These are phyloP conservation scores for Penicillium sumatraense DNA, from an alignment of 2,329 filamentous ascomycete species.

Conservation along the genomic window DNA sequence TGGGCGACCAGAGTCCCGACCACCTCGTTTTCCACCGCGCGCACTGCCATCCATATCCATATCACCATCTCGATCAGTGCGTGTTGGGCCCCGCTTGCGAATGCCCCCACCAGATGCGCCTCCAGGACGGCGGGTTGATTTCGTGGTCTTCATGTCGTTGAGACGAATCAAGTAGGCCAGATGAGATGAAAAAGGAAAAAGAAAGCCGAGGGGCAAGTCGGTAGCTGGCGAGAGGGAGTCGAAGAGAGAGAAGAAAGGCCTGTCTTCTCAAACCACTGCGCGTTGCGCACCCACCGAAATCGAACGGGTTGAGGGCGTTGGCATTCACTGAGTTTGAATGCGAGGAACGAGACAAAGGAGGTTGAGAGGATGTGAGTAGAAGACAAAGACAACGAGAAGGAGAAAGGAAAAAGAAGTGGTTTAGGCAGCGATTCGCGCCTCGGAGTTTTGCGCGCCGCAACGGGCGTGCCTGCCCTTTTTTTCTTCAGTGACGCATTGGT, in stretches of 20 bases:
- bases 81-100: slow-evolving; percentile 52
- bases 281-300: slow-evolving; percentile 33
- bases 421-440: slow-evolving; percentile 19
- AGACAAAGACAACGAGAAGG: slow-evolving; percentile 1
- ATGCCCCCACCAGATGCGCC: slow-evolving; percentile 54
- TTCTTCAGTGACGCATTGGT: slow-evolving; percentile 9
- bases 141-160: slow-evolving; percentile 37
- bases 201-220: not conserved
- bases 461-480: slow-evolving; percentile 1
- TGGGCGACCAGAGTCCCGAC: slow-evolving; percentile 33
- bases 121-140: slow-evolving; percentile 33
- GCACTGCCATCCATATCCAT: slow-evolving; percentile 60
- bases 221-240: not conserved
- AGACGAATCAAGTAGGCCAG: not conserved
- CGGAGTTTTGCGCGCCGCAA: slow-evolving; percentile 4
- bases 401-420: not conserved
- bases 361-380: too few species aligned
- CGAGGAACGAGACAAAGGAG: too few species aligned
- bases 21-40: slow-evolving; percentile 41
- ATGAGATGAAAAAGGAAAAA: not conserved
- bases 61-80: slow-evolving; percentile 65
- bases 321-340: slow-evolving; percentile 25
- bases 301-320: slow-evolving; percentile 16
- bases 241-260: not conserved
- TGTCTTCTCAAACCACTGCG: slow-evolving; percentile 17